phyloP scores from a whole-genome alignment of 345 rosid genomes.

The Dimocarpus longan region DNA sequence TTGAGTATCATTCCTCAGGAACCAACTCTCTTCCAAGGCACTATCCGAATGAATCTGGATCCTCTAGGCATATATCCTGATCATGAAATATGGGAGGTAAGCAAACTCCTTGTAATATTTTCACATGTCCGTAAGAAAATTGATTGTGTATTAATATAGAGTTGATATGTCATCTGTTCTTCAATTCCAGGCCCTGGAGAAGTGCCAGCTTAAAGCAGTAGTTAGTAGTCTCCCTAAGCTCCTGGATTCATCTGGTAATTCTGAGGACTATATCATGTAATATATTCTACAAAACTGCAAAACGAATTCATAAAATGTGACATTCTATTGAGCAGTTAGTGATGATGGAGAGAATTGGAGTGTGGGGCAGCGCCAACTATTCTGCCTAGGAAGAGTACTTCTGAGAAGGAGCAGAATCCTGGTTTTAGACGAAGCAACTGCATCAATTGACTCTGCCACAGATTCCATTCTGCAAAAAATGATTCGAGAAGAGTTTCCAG shows the following conservation, averaged over 20 bases:
- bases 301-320: too few relatives aligned
- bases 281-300: too few relatives aligned
- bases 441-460: conserved; percentile 71
- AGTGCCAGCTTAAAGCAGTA: conserved; percentile 27
- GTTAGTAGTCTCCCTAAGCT: conserved; percentile 24
- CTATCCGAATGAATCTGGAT: conserved; percentile 74
- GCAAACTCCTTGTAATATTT: background rate
- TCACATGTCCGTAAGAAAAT: background rate
- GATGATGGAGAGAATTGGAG: conserved; percentile 90
- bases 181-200: conserved; percentile 24
- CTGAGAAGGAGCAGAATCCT: conserved; percentile 61
- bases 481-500: conserved; percentile 60
- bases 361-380: conserved; percentile 70
- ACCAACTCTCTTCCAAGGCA: conserved; percentile 84
- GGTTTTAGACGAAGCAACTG: conserved; percentile 73
- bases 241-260: conserved; percentile 44
- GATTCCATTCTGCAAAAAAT: conserved; percentile 69
- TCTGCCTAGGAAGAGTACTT: conserved; percentile 76
- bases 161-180: conserved; percentile 5
- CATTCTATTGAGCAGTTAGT: conserved; percentile 43
- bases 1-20: conserved; percentile 97
- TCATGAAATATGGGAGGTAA: conserved; percentile 80
- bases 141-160: background rate
- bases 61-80: conserved; percentile 78
- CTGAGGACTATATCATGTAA: too few relatives aligned